Percentiles rank a stretch among this genome's conserved stretches.
These are phyloP conservation scores for Candida loeiensis DNA, from an alignment of 805 yeast genomes.

Conservation along the genomic window DNA sequence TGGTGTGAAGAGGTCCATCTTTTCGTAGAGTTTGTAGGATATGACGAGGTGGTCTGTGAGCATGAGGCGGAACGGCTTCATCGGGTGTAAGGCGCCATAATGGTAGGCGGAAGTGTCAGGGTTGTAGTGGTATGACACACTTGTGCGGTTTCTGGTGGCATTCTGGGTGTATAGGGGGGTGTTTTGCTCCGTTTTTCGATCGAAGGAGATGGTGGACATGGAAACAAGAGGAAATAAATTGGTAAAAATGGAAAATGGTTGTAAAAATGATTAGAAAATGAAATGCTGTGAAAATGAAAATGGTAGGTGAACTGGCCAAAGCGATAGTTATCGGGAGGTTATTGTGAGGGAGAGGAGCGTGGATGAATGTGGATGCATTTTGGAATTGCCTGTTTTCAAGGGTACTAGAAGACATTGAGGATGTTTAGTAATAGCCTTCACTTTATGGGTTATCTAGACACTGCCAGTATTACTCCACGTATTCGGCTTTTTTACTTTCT, in stretches of 20 bases:
- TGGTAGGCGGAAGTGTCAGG: conserved; percentile 78
- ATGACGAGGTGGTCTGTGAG: conserved; percentile 88
- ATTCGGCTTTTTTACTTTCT: too few species aligned
- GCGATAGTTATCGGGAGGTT: too few species aligned
- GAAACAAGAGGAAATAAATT: neutral
- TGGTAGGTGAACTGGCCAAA: neutral
- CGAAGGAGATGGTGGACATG: conserved; percentile 29
- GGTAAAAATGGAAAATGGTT: neutral
- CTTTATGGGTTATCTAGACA: too few species aligned
- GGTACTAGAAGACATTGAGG: too few species aligned
- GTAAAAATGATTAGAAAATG: neutral
- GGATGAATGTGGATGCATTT: too few species aligned
- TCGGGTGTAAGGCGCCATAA: conserved; percentile 94
- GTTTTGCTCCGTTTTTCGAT: conserved; percentile 29
- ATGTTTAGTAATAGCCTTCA: too few species aligned
- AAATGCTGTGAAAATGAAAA: neutral
- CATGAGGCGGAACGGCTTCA: conserved; percentile 95
- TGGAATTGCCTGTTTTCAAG: too few species aligned
- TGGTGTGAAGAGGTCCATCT: conserved; percentile 87
- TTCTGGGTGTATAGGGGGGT: conserved; percentile 31
- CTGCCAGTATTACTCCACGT: too few species aligned
- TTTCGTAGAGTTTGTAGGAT: conserved; percentile 78
- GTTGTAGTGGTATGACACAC: conserved; percentile 86
- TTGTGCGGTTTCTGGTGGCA: conserved; percentile 36
- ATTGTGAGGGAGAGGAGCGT: too few species aligned